A percentile compares a stretch with the other conserved stretches of the same genome.
phyloP scores from a whole-genome alignment of 1,284 basidiomycete species.

The Marasmius oreades region DNA sequence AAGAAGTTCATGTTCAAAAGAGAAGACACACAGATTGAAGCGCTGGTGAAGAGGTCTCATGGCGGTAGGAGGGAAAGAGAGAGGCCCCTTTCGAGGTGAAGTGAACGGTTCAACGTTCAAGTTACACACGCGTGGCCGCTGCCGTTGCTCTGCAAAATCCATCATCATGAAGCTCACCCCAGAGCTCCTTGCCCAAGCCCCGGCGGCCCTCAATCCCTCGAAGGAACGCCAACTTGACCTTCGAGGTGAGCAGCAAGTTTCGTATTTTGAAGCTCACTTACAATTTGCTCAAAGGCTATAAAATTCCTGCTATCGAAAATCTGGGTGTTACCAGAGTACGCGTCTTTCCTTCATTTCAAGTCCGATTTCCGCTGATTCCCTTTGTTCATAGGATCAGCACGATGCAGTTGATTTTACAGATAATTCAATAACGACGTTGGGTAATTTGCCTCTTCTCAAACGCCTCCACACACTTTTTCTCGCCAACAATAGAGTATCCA shows the following conservation, averaged over 20 bases:
- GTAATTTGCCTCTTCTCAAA: conserved; percentile 82
- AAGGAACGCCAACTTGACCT: conserved; percentile 96
- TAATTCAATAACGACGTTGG: conserved; percentile 88
- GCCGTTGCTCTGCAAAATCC: conserved; percentile 10
- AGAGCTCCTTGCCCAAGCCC: conserved; percentile 78
- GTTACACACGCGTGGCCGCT: background rate
- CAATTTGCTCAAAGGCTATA: conserved; percentile 67
- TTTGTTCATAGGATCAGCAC: conserved; percentile 70
- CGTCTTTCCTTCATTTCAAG: conserved; percentile 22
- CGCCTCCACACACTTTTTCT: conserved; percentile 78
- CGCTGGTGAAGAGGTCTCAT: conserved; percentile 71
- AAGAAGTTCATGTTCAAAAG: conserved; percentile 5
- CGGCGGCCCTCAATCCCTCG: conserved; percentile 81
- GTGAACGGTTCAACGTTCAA: conserved; percentile 8
- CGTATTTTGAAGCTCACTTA: conserved; percentile 22
- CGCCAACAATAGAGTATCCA: conserved; percentile 84
- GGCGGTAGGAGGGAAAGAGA: conserved; percentile 23
- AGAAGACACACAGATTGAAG: conserved; percentile 54
- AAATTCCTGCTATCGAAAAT: conserved; percentile 99
- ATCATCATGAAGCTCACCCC: conserved; percentile 85
- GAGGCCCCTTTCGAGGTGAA: conserved; percentile 12
- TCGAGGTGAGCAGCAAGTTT: conserved; percentile 60
- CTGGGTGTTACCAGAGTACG: conserved; percentile 91
- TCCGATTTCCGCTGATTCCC: conserved; percentile 7
- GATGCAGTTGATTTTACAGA: conserved; percentile 96